Evolutionary conservation across 257 asterid genomes (phyloP), one percentile per base, ranked within the genome.

Genomic region (Fraxinus excelsior): DNA sequence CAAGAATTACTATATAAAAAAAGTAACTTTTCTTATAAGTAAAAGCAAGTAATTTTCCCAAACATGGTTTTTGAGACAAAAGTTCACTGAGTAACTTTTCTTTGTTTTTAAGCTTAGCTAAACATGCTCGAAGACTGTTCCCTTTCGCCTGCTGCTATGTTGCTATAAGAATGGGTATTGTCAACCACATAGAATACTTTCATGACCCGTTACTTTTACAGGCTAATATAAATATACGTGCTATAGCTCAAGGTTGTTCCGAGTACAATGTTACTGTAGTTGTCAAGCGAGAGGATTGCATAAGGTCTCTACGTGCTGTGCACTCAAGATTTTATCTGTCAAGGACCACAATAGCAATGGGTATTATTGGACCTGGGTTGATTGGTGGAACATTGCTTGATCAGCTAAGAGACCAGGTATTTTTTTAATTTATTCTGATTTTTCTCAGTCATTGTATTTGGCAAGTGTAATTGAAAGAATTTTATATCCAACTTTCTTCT

Each of bases 241-340:
- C 98, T 28, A 96, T 96, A 83, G 99, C 99, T 80, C 99, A 96
- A 87, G 99, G 99, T 64, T 96, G 97, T 88, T 93, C 99, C 14
- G 98, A 96, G 85, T 89, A 93, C 76, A 96, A 96, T 74, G 87
- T 96, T 70, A 96, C 99, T 8, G 98, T 93, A 67, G 99, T 96
- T 76, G 77, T 96, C 79, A 91, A 91, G 84, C 90, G 94, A 84
- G 99, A 96, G 81, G 98, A 96, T 73, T 91, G 98, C 84, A 86
- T 89, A 75, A 91, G 91, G 88, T 98, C 99, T 77, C 82, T 96
- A 76, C 88, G 97, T 72, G 99, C 99, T 65, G 99, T 96, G 86
- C 99, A 96, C 88, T 90, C 99, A 11, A 92, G 98, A 84, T 96
- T 96, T 87, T 96, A 93, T 82, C 84, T 90, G 73, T 93, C 99